Conservation (phyloP, 176 grass and related monocot species). For the Ensete ventricosum region DNA sequence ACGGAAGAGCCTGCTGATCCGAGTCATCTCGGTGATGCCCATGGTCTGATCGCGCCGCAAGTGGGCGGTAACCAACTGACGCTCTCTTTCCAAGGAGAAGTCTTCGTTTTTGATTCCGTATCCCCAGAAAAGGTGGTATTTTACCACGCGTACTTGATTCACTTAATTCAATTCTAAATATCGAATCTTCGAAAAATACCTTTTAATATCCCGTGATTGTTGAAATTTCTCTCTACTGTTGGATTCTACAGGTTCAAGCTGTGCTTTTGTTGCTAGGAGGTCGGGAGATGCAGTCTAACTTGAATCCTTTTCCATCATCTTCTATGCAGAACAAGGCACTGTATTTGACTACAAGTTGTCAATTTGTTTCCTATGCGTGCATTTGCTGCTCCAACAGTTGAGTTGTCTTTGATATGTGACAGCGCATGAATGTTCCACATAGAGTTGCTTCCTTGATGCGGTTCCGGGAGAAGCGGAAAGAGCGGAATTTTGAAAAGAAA, state of each 20-base stretch:
- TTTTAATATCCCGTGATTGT: neutral
- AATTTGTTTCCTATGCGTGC: neutral
- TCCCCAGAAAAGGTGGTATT: slow-evolving; percentile 48
- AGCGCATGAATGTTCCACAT: slow-evolving; percentile 80
- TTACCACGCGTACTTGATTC: neutral
- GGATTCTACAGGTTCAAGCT: slow-evolving; percentile 62
- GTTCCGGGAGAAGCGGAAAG: slow-evolving; percentile 95
- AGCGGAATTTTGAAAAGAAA: slow-evolving; percentile 98
- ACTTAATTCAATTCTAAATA: neutral
- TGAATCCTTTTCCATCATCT: slow-evolving; percentile 37
- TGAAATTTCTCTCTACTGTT: neutral
- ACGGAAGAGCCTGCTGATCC: neutral
- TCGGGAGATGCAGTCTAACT: slow-evolving; percentile 46
- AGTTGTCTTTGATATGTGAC: slow-evolving; percentile 14
- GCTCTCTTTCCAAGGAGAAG: slow-evolving; percentile 54
- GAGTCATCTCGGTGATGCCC: neutral
- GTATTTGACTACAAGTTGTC: neutral
- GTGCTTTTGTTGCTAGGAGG: slow-evolving; percentile 89
- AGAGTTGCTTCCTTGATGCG: slow-evolving; percentile 91
- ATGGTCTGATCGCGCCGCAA: neutral
- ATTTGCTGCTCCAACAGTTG: neutral
- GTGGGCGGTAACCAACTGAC: slow-evolving; percentile 44
- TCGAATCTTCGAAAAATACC: neutral
- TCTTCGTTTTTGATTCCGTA: slow-evolving; percentile 73
- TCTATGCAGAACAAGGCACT: slow-evolving; percentile 66